Evolutionary conservation across 176 grass and related monocot species (phyloP), one percentile per base, ranked within the genome.

Genomic region (Otatea glauca): DNA sequence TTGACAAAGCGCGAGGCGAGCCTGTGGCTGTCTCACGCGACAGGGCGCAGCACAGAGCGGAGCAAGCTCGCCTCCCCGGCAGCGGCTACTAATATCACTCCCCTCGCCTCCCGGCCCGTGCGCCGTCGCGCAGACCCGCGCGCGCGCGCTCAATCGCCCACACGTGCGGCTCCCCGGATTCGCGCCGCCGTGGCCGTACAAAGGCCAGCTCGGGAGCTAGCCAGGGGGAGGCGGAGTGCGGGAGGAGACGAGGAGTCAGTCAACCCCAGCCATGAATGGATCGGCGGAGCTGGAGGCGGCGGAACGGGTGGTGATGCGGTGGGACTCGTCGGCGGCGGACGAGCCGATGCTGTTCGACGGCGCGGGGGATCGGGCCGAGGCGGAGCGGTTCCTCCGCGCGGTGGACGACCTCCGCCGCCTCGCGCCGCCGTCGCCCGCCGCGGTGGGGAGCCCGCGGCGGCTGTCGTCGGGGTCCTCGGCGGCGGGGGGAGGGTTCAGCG

Each of bases 351-450:
- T 88, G 64, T 90, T 91, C 73, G 50, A 88, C 77, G 60, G 76
- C 77, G 67, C 75, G 34, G 45, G 89, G 49, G 87, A 89, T 63
- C 80, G 89, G 4, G 53, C 86, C 32, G 85, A 94, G 70, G 75
- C 91, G 4, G 87, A 98, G 73, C 67, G 62, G 2, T 88, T 91
- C 91, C 87, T 94, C 85, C 86, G 96, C 72, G 92, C 89, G 47
- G 87, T 94, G 66, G 87, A 92, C 69, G 85, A 90, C 77, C 83
- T 94, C 24, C 89, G 87, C 21, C 92, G 89, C 7, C 88, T 89
- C 45, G 83, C 88, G 38, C 88, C 70, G 62, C 68, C 75, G 7
- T 89, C 89, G 10, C 64, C 82, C 6, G 78, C 86, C 1, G 50
- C 74, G 23, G 78, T 89, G 15, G 84, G 87, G 11, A 94, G 89